These are phyloP conservation scores for Trifolium dubium DNA, from an alignment of 306 rosid species.

Conservation along the genomic window DNA sequence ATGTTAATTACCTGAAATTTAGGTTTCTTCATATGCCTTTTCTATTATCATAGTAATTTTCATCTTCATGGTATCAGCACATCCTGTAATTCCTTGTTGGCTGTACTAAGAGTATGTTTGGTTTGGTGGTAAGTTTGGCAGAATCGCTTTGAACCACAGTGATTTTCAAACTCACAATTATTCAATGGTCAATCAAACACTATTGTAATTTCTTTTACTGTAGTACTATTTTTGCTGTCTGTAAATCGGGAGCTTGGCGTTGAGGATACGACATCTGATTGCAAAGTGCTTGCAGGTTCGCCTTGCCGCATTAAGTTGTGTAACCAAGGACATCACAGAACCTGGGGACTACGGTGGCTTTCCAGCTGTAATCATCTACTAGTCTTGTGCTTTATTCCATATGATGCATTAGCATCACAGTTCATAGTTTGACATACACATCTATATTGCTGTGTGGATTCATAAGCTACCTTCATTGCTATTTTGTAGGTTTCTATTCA, in stretches of 20 bases:
- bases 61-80: conserved; percentile 20
- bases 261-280: conserved; percentile 43
- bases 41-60: background rate
- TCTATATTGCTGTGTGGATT: background rate
- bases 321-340: conserved; percentile 77
- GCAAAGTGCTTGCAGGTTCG: conserved; percentile 63
- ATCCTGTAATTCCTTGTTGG: background rate
- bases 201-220: background rate
- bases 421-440: conserved; percentile 15
- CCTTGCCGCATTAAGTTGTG: conserved; percentile 84
- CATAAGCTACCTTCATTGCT: conserved; percentile 22
- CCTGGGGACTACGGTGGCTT: conserved; percentile 93
- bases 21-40: conserved; percentile 14
- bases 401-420: conserved; percentile 2
- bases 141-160: background rate
- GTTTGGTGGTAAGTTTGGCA: background rate
- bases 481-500: conserved; percentile 64
- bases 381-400: background rate
- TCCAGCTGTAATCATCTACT: conserved; percentile 63
- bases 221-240: conserved; percentile 25
- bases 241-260: conserved; percentile 22
- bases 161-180: background rate
- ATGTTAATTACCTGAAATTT: conserved; percentile 33
- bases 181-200: conserved; percentile 27
- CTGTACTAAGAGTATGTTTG: background rate